phyloP scores from a whole-genome alignment of 768 basidiomycete genomes.

The Strobilomyces confusus region DNA sequence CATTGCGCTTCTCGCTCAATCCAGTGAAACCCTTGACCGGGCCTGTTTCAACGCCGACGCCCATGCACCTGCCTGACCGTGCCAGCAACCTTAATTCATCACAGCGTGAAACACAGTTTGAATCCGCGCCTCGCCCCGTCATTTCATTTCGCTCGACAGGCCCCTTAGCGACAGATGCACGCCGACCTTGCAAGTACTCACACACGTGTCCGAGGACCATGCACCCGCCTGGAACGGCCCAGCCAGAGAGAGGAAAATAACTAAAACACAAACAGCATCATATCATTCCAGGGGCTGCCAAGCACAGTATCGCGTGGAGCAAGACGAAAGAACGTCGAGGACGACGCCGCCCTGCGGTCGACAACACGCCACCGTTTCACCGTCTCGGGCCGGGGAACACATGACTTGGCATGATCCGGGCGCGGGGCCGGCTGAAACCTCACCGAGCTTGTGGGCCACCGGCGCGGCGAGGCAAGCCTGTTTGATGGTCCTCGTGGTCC shows the following conservation, averaged over 20 bases:
- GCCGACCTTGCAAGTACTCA: neutral
- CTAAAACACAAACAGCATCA: neutral
- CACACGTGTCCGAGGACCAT: constrained; percentile 8
- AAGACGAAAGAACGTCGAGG: no score
- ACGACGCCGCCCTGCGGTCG: neutral
- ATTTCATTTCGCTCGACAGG: neutral
- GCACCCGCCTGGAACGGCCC: neutral
- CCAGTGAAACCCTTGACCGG: constrained; percentile 1
- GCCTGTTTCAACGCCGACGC: neutral
- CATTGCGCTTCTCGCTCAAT: neutral
- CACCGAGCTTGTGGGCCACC: neutral
- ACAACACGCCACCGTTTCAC: constrained; percentile 5
- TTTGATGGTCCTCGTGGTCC: neutral
- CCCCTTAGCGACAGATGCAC: neutral
- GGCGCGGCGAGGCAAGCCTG: neutral
- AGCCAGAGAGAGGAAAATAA: neutral
- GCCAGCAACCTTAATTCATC: neutral
- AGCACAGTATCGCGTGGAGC: no score
- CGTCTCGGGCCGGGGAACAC: neutral
- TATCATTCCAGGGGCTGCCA: neutral
- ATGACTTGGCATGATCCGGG: constrained; percentile 9
- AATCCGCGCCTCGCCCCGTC: neutral
- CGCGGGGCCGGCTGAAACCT: neutral
- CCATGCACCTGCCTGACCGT: neutral
- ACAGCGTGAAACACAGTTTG: constrained; percentile 4